phyloP scores from a whole-genome alignment of 495 filamentous ascomycete genomes.

The Xylaria intraflava region DNA sequence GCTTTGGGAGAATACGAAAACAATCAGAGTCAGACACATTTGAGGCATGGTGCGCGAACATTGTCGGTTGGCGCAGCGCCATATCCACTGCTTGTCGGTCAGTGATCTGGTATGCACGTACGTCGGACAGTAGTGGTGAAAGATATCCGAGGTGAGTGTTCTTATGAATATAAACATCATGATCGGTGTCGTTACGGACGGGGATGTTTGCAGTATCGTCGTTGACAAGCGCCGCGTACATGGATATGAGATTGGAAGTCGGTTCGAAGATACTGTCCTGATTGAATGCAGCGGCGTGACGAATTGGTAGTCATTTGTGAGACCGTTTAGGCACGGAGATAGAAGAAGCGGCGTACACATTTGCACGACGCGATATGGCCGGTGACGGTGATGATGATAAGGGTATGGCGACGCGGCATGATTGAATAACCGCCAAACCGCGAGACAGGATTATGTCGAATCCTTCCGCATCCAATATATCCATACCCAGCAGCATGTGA shows the following conservation, averaged over 20 bases:
- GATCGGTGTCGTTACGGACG: background rate
- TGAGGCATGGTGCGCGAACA: background rate
- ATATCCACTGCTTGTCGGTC: background rate
- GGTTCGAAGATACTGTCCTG: background rate
- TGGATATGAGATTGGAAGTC: background rate
- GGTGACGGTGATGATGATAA: background rate
- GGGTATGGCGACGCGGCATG: background rate
- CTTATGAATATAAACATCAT: background rate
- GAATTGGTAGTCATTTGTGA: background rate
- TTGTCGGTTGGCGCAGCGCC: background rate
- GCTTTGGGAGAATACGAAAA: background rate
- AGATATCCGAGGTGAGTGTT: background rate
- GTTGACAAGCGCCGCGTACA: background rate
- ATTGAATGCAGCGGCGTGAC: background rate
- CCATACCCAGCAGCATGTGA: background rate
- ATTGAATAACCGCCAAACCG: background rate
- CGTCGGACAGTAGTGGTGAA: background rate
- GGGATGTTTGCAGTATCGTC: background rate
- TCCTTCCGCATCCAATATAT: background rate
- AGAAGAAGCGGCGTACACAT: background rate
- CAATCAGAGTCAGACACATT: no score
- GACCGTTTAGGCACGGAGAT: background rate
- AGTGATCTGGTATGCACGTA: background rate
- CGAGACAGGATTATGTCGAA: background rate
- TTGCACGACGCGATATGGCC: background rate